Percentiles rank a stretch among this genome's conserved stretches.
Evolutionary conservation across 2,329 filamentous ascomycete species (phyloP).

Genomic region (Fonsecaea erecta): DNA sequence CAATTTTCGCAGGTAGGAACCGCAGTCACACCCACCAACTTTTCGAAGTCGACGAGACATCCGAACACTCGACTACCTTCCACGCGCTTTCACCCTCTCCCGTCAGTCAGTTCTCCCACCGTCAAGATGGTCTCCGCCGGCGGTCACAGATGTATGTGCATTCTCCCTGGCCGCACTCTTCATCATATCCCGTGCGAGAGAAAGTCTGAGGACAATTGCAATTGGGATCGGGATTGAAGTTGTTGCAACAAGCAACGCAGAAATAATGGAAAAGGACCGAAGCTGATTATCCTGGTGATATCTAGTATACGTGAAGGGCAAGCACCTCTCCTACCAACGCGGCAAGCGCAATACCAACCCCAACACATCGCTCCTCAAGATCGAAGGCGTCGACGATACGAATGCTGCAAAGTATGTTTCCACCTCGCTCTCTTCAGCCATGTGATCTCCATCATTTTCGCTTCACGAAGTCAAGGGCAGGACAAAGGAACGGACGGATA

Average conservation of each 20-base stretch:
- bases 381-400: constrained; percentile 94
- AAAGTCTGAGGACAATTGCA: neutral
- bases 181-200: neutral
- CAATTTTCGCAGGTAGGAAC: constrained; percentile 25
- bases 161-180: constrained; percentile 9
- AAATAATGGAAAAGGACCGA: neutral
- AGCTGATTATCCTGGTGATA: constrained; percentile 37
- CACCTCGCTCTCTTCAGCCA: neutral
- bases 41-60: constrained; percentile 38
- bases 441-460: neutral
- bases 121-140: constrained; percentile 86
- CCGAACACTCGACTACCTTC: constrained; percentile 48
- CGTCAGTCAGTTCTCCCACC: constrained; percentile 39
- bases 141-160: constrained; percentile 77
- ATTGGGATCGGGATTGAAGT: neutral
- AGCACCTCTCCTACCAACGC: constrained; percentile 97
- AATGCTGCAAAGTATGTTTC: constrained; percentile 77
- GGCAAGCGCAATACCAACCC: constrained; percentile 90
- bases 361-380: constrained; percentile 92
- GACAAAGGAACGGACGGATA: neutral
- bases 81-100: constrained; percentile 45
- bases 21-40: constrained; percentile 2
- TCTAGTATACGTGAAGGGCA: constrained; percentile 91
- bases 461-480: neutral
- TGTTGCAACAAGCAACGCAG: neutral